Conservation (phyloP, 257 asterid genomes). For the Solanum pinnatisectum region DNA sequence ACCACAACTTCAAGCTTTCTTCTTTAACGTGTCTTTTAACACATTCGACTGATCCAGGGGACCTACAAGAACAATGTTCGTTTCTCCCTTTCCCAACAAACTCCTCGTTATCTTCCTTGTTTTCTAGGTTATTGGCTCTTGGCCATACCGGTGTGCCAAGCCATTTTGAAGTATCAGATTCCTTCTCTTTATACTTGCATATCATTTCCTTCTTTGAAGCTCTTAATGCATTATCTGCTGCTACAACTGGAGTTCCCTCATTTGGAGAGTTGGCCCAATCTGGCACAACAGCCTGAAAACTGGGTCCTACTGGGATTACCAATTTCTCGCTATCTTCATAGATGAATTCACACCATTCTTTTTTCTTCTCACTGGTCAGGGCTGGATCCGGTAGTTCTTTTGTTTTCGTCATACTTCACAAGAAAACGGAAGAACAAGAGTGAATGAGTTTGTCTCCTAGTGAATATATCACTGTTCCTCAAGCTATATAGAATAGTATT, state of each 20-base stretch:
- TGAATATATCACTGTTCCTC: neutral
- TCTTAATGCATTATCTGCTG: neutral
- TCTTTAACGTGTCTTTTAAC: slow-evolving; percentile 3
- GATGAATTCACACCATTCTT: no score
- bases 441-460: neutral
- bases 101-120: neutral
- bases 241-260: neutral
- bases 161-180: slow-evolving; percentile 4
- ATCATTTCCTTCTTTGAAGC: neutral
- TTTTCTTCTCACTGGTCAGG: neutral
- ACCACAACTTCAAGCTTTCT: slow-evolving; percentile 1
- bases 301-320: slow-evolving; percentile 7
- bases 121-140: neutral
- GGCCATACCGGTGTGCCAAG: slow-evolving; percentile 16
- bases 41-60: slow-evolving; percentile 14
- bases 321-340: no score
- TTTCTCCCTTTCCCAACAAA: slow-evolving; percentile 13
- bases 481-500: neutral
- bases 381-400: neutral
- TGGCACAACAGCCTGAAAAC: slow-evolving; percentile 15
- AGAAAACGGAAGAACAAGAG: neutral
- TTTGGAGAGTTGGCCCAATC: neutral
- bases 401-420: neutral
- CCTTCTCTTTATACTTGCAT: neutral
- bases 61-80: neutral